phyloP scores from a whole-genome alignment of 306 rosid species.

The Quercus suber region DNA sequence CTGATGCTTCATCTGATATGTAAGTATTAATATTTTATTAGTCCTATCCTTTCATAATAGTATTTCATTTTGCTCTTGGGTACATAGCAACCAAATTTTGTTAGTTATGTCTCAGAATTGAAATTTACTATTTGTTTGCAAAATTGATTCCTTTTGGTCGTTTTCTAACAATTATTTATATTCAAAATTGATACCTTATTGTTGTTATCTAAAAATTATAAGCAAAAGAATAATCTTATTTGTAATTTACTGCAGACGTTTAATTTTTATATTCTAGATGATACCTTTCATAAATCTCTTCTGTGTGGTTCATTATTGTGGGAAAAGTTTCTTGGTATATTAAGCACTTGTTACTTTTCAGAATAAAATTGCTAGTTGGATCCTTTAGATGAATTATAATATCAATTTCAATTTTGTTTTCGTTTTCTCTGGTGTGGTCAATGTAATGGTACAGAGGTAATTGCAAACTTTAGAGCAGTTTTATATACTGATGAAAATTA shows the following conservation, averaged over 20 bases:
- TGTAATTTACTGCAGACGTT: no score
- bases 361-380: not conserved
- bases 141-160: not conserved
- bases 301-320: not conserved
- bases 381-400: not conserved
- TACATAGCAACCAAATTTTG: not conserved
- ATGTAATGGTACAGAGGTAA: not conserved
- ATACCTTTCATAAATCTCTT: no score
- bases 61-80: not conserved
- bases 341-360: not conserved
- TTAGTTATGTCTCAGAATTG: not conserved
- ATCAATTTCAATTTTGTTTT: not conserved
- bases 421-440: not conserved
- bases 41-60: not conserved
- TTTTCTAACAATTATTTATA: not conserved
- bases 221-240: no score
- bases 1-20: slow-evolving; percentile 39
- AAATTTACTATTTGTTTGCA: not conserved
- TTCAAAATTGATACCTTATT: not conserved
- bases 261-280: no score
- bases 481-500: not conserved
- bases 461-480: not conserved
- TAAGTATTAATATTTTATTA: slow-evolving; percentile 31
- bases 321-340: not conserved
- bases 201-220: not conserved